Base-by-base conservation (phyloP, 139 green algal genomes). In the Chlorella sp. region DNA sequence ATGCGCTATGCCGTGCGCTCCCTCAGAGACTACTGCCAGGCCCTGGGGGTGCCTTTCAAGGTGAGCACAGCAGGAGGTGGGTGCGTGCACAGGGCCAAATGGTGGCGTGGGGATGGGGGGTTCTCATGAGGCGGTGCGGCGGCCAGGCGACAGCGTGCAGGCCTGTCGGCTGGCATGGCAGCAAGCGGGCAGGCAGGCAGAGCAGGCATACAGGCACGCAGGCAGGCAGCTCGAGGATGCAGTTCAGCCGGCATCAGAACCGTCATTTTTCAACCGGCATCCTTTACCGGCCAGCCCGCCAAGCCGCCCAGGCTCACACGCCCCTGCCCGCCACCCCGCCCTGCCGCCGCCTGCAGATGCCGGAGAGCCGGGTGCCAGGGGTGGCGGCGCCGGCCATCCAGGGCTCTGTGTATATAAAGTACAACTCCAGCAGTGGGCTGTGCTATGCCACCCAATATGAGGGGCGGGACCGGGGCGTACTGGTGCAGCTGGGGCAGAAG, bases 381-480 rank as follows among this genome's bases (percentile, higher is more conserved):
- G 64, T 81, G 36, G 83, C 77, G 26, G n/a, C 90, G 0, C 82
- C 83, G 2, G 80, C 79, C 39, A 86, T 96, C 16, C 11, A 39
- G 5, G 93, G 94, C 7, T 48, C 88, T 11, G 94, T 97, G 0
- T 97, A 96, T 73, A 81, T 97, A 28, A 97, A 96, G 90, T 95
- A 95, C 92, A 97, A 96, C 68, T 92, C 92, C 2, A 64, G 37
- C 11, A 91, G 30, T 19, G 77, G 66, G 22, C 84, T 88, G 78
- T 93, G 90, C 85, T 90, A 86, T 16, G 86, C 87, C 1, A 81
- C 68, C 0, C 30, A 60, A 36, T 97, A 97, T 78, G 61, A 89
- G 19, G 95, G 95, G 19, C 75, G 61, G 0, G 93, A 97, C 78
- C 89, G 94, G 0, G 95, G 95, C 39, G 95, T 97, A 77, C 91